phyloP scores from a whole-genome alignment of 345 rosid genomes.

The Eucalyptus viminalis region DNA sequence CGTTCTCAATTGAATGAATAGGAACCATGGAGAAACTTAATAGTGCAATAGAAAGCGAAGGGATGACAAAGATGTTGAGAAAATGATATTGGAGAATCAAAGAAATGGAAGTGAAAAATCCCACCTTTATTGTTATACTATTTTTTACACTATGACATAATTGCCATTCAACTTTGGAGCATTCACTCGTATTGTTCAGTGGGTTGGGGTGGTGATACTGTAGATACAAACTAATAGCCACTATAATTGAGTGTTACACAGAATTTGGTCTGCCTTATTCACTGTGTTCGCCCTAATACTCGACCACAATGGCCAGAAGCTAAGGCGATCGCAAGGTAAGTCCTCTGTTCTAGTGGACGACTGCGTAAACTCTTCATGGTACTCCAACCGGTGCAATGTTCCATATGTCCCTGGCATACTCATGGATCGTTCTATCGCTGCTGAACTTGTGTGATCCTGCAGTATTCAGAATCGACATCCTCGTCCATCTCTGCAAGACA shows the following conservation, averaged over 20 bases:
- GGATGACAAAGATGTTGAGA: neutral
- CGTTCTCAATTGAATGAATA: neutral
- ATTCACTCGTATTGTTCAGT: neutral
- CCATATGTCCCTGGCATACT: conserved; percentile 55
- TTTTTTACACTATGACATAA: neutral
- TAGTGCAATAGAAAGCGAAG: neutral
- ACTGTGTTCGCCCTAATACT: neutral
- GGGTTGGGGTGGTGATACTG: neutral
- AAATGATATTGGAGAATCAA: neutral
- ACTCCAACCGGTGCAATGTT: conserved; percentile 22
- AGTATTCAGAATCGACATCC: conserved; percentile 50
- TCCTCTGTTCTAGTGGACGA: neutral
- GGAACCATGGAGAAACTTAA: neutral
- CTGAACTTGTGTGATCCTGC: conserved; percentile 55
- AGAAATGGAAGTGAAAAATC: neutral
- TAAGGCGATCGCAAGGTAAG: neutral
- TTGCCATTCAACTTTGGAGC: neutral
- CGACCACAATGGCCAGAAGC: neutral
- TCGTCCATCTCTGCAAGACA: conserved; percentile 37
- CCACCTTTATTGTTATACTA: neutral
- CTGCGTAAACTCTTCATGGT: conserved; percentile 2
- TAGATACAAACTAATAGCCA: neutral
- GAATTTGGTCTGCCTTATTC: neutral
- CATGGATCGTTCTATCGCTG: conserved; percentile 47
- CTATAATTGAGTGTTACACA: neutral